These are phyloP conservation scores for Alternaria sp. DNA, from an alignment of 2,329 filamentous ascomycete genomes.

Conservation along the genomic window DNA sequence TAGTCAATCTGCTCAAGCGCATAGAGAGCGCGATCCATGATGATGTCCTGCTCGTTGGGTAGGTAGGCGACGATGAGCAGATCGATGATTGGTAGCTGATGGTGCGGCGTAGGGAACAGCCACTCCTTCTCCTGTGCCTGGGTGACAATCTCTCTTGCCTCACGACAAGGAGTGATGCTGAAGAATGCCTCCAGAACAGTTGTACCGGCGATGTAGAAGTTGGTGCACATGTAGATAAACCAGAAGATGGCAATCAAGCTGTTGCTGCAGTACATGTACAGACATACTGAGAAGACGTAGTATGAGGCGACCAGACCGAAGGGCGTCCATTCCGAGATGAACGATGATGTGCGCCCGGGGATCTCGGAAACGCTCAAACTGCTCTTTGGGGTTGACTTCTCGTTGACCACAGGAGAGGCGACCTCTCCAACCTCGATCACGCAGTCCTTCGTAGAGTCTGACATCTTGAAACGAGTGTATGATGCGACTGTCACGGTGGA, in stretches of 20 bases:
- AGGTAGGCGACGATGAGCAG: slow-evolving; percentile 60
- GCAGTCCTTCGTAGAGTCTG: slow-evolving; percentile 24
- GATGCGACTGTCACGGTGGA: slow-evolving; percentile 14
- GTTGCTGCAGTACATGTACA: slow-evolving; percentile 53
- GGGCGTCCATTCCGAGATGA: slow-evolving; percentile 54
- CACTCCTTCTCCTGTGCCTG: slow-evolving; percentile 52
- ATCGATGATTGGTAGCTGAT: slow-evolving; percentile 55
- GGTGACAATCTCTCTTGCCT: slow-evolving; percentile 48
- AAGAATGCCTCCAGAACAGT: slow-evolving; percentile 55
- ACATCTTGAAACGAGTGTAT: slow-evolving; percentile 34
- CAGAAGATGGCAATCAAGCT: slow-evolving; percentile 53
- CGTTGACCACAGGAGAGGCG: slow-evolving; percentile 13
- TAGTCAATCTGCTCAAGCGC: slow-evolving; percentile 58
- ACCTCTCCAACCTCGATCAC: slow-evolving; percentile 38
- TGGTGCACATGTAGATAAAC: slow-evolving; percentile 56
- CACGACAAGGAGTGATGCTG: slow-evolving; percentile 48
- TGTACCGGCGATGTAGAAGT: slow-evolving; percentile 55
- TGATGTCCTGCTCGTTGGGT: slow-evolving; percentile 61
- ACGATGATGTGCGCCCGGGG: slow-evolving; percentile 30
- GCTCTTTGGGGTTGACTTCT: slow-evolving; percentile 13
- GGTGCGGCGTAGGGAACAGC: slow-evolving; percentile 53
- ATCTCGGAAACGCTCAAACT: slow-evolving; percentile 9
- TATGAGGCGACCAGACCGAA: slow-evolving; percentile 54
- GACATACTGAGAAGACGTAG: slow-evolving; percentile 52
- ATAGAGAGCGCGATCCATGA: slow-evolving; percentile 58